Evolutionary conservation across 2,329 filamentous ascomycete species (phyloP), one percentile per base, ranked within the genome.

Genomic region (Apiospora koreana): DNA sequence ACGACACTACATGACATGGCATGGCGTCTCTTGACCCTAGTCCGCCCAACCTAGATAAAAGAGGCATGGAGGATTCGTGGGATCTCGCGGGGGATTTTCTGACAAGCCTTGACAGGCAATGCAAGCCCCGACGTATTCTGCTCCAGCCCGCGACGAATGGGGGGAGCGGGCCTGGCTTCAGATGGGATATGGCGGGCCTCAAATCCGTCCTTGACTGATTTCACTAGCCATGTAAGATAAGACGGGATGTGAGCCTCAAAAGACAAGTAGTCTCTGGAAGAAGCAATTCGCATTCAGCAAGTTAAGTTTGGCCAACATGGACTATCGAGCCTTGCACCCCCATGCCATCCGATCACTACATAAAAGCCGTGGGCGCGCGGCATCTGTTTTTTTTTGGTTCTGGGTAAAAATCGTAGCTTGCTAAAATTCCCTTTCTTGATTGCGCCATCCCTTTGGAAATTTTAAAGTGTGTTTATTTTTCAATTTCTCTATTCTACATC

Each of bases 221-320:
- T 14, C 3, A 38, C 54, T 62, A 62, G 31, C 54, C 54, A 35
- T 38, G 54, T 35, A 62, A 38, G 54, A n/a, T 62, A 38, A 62
- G 54, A 62, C 54, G 54, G 54, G 54, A 62, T 38, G 54, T 62
- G 31, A 62, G 54, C 54, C 54, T 62, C 54, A 62, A 62, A 10
- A 38, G 9, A n/a, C 31, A 18, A 62, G 28, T 62, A 62, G 54
- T 38, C 31, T n/a, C 18, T n/a, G 28, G 54, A 62, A 62, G 54
- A 62, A 62, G 54, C 54, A 62, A 62, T 62, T 18, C 50, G n/a
- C 6, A 35, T 35, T 28, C 18, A 58, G 50, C 28, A 18, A 58
- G 16, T 58, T 21, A 21, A 21, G 28, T 35, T 58, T 35, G 28
- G 28, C 16, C 50, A 21, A 58, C 31, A 54, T 35, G 50, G 10